Base-by-base conservation (phyloP, 2,329 filamentous ascomycete species). In the Sporothrix humicola region DNA sequence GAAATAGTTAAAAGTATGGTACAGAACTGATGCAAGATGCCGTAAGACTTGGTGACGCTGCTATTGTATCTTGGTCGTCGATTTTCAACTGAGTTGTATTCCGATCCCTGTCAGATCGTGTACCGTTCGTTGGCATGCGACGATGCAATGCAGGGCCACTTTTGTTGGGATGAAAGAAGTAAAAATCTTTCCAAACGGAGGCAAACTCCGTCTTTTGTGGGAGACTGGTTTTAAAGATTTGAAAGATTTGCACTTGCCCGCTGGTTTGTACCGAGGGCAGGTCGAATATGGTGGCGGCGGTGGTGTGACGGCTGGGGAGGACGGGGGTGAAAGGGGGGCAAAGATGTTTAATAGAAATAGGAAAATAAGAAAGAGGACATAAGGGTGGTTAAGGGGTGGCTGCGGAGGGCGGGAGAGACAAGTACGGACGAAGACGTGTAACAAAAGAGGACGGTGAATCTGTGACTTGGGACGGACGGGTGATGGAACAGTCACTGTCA, bases 141-240 rank as follows among this genome's bases (percentile, higher is more conserved):
- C 52, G 52, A 20, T 54, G 54, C 17, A 37, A 37, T n/a, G 20
- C 8, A 48, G 23, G 42, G 52, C 12, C 31, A 37, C 2, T 9
- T 37, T 26, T 52, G 7, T 50, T 42, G 17, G 44, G 58, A 54
- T 65, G 48, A 72, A 44, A 42, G 42, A 42, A 69, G 50, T 44
- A 42, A 71, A 58, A 73, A 48, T 66, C 58, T 68, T 58, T 71
- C 69, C 69, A 52, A 68, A 61, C 59, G 72, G 59, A 71, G 72
- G 44, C 26, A 13, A 12, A 44, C 50, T 73, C 72, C 72, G 72
- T 52, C 72, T 73, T 73, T 73, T 73, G 72, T 66, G 69, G 72
- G 31, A 37, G 31, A 37, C 31, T 2, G 31, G 31, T 37, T 26
- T 52, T 23, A 68, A 70, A 17, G 50, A 59, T 17, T 59, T 59